These are phyloP conservation scores for Pseudocercospora fuligena DNA, from an alignment of 2,329 filamentous ascomycete species.

Conservation along the genomic window DNA sequence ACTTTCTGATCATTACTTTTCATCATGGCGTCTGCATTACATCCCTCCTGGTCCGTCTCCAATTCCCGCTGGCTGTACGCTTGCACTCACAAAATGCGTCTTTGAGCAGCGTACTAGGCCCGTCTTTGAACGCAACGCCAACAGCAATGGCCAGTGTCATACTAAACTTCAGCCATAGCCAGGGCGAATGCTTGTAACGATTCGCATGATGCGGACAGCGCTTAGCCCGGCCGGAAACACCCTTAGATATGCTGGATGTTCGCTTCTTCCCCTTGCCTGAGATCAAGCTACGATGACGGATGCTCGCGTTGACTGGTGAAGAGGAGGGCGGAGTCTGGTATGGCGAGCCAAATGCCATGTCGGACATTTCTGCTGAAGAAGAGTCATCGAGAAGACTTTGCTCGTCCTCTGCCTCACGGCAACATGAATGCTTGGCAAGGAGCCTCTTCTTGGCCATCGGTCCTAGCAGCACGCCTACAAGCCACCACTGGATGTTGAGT, in stretches of 20 bases:
- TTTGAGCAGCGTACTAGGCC: constrained; percentile 48
- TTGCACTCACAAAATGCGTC: constrained; percentile 26
- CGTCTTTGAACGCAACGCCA: constrained; percentile 53
- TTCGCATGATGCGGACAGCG: constrained; percentile 20
- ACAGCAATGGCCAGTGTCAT: constrained; percentile 54
- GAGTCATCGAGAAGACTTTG: constrained; percentile 21
- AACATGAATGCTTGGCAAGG: constrained; percentile 17
- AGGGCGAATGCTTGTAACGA: constrained; percentile 39
- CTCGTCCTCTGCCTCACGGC: background rate
- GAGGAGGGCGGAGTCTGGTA: constrained; percentile 29
- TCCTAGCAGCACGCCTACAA: constrained; percentile 39
- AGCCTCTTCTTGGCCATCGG: constrained; percentile 44
- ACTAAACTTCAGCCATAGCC: constrained; percentile 55
- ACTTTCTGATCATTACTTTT: background rate
- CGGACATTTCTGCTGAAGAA: constrained; percentile 5
- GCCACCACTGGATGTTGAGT: constrained; percentile 43
- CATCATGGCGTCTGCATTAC: constrained; percentile 13
- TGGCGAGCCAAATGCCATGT: constrained; percentile 34
- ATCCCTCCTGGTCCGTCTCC: constrained; percentile 21
- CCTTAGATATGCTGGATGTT: constrained; percentile 18
- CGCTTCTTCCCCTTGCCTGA: constrained; percentile 37
- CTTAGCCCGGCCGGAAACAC: constrained; percentile 18
- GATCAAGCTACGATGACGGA: constrained; percentile 18
- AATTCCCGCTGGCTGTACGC: constrained; percentile 13
- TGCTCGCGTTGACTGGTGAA: constrained; percentile 10